A percentile compares a stretch with the other conserved stretches of the same genome.
phyloP scores from a whole-genome alignment of 176 grass and related monocot genomes.

The Urochloa ruziziensis region DNA sequence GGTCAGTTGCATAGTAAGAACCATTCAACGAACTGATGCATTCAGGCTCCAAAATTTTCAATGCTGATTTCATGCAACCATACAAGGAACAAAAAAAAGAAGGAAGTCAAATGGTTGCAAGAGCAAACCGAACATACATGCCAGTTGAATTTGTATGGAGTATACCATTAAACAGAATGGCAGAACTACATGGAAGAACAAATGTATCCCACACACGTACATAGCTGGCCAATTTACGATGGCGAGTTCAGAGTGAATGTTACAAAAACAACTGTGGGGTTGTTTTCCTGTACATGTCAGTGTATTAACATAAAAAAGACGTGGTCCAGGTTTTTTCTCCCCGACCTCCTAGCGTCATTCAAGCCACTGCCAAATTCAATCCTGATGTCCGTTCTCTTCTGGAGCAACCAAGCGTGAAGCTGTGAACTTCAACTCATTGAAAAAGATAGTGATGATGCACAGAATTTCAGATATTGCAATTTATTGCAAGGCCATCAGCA shows the following conservation, averaged over 20 bases:
- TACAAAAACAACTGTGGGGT: neutral
- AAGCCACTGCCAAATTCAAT: neutral
- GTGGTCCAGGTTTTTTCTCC: neutral
- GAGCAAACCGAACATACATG: neutral
- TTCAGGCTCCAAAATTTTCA: neutral
- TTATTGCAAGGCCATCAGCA: neutral
- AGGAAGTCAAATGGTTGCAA: neutral
- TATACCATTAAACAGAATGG: neutral
- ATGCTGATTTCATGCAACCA: conserved; percentile 18
- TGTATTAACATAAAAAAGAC: neutral
- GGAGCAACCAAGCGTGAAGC: neutral
- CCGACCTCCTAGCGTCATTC: neutral
- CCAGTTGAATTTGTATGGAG: neutral
- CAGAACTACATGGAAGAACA: neutral
- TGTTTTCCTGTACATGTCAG: conserved; percentile 29
- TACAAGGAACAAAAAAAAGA: neutral
- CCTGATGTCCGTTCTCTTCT: neutral
- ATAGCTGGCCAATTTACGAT: neutral
- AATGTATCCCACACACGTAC: no score
- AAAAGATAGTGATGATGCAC: neutral
- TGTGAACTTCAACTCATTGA: neutral
- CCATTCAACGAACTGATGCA: conserved; percentile 4
- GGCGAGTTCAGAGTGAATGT: neutral
- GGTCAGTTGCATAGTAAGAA: neutral
- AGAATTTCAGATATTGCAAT: conserved; percentile 14